These are phyloP conservation scores for Corchorus olitorius DNA, from an alignment of 345 rosid genomes.

Conservation along the genomic window DNA sequence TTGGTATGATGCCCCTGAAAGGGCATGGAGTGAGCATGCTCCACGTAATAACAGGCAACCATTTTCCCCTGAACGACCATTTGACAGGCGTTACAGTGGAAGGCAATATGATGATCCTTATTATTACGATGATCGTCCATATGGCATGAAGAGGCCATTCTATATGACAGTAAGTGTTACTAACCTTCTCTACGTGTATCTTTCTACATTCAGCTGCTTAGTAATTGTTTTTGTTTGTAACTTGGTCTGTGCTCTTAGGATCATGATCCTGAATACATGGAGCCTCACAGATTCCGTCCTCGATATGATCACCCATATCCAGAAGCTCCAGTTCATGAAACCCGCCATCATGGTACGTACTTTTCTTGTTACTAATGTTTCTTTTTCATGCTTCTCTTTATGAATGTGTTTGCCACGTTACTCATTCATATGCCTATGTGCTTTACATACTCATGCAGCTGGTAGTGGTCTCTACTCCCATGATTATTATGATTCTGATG, in stretches of 20 bases:
- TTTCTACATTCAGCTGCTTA: not conserved
- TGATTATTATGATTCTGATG: slow-evolving; percentile 53
- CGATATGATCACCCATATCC: slow-evolving; percentile 50
- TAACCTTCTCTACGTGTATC: not conserved
- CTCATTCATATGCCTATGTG: slow-evolving; percentile 25
- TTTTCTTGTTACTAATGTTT: not conserved
- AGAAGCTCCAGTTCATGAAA: slow-evolving; percentile 36
- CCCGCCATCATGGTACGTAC: slow-evolving; percentile 45
- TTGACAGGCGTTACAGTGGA: slow-evolving; percentile 40
- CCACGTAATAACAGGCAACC: slow-evolving; percentile 46
- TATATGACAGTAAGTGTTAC: slow-evolving; percentile 37
- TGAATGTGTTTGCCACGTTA: slow-evolving; percentile 9
- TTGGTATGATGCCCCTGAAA: slow-evolving; percentile 43
- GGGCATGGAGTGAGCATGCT: slow-evolving; percentile 35
- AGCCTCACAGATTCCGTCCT: slow-evolving; percentile 44
- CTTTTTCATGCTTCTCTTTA: slow-evolving; percentile 10
- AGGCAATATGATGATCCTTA: slow-evolving; percentile 50
- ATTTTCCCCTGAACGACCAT: slow-evolving; percentile 46
- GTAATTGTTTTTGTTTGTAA: slow-evolving; percentile 6
- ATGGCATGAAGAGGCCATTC: slow-evolving; percentile 55
- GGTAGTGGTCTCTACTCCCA: slow-evolving; percentile 38
- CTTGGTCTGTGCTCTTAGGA: slow-evolving; percentile 37
- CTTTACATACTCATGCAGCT: slow-evolving; percentile 45
- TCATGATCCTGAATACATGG: slow-evolving; percentile 48
- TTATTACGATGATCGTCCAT: slow-evolving; percentile 39